These are phyloP conservation scores for Psophocarpus tetragonolobus DNA, from an alignment of 306 rosid species.

Conservation along the genomic window DNA sequence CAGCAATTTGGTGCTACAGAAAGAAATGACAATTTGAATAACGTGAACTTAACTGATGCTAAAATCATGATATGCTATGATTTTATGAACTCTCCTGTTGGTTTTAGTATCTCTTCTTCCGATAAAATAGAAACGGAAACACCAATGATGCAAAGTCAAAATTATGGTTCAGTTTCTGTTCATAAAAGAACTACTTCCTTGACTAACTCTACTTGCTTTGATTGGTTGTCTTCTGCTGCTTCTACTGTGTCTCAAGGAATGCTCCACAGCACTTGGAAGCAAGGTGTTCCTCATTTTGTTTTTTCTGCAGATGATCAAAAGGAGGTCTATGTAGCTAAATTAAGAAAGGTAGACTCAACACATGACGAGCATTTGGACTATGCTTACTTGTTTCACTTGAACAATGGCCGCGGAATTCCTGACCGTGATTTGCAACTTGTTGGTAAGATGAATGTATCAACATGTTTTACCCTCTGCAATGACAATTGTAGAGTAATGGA, in stretches of 20 bases:
- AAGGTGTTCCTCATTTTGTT: conserved; percentile 11
- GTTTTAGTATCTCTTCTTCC: conserved; percentile 44
- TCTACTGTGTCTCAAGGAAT: not conserved
- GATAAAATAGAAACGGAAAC: conserved; percentile 33
- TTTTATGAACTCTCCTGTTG: conserved; percentile 38
- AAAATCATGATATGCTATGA: not conserved
- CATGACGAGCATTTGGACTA: not conserved
- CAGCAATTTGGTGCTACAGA: not conserved
- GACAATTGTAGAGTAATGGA: not conserved
- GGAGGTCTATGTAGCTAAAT: conserved; percentile 3
- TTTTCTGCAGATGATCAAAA: conserved; percentile 16
- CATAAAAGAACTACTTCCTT: conserved; percentile 39
- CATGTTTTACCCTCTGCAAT: not conserved
- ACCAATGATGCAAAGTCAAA: conserved; percentile 36
- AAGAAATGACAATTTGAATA: not conserved
- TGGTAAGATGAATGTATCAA: conserved; percentile 16
- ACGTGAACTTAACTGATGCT: not conserved
- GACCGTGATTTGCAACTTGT: not conserved
- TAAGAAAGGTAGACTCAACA: not conserved
- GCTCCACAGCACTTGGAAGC: conserved; percentile 12
- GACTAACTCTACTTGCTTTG: conserved; percentile 45
- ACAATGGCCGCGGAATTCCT: not conserved
- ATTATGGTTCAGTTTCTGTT: conserved; percentile 34
- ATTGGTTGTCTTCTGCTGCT: conserved; percentile 42
- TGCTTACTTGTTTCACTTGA: conserved; percentile 7